Base-by-base conservation (phyloP, 495 filamentous ascomycete genomes). In the Penicillium lagena region DNA sequence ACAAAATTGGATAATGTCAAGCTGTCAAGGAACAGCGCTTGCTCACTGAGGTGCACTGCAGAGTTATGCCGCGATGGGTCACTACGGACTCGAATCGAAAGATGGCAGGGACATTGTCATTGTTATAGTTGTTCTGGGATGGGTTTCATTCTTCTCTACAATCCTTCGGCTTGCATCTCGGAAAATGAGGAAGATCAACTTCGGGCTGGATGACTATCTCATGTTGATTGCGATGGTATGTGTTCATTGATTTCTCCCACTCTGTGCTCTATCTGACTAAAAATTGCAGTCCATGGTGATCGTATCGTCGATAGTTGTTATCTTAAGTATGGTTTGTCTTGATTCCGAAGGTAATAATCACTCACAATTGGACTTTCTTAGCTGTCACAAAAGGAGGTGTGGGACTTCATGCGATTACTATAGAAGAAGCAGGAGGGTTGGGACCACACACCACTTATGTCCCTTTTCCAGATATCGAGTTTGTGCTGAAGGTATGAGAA, bases 381-480 rank as follows among this genome's bases (percentile, higher is more conserved):
- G 45, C 39, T 9, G 45, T 47, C 2, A 47, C 45, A 11, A 42
- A 35, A 11, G 45, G 45, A 29, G 45, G 45, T 11, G 46, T 48
- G 12, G 46, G 39, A 12, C 12, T 38, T n/a, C 46, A 42, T 10
- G 40, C 40, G 29, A 33, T 37, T 17, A 14, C 11, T 1, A 11
- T 9, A 2, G 35, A 17, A 17, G 4, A 17, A 2, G 35, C 1
- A 17, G 4, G 4, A 17, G 17, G 4, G 4, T 17, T 17, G 17
- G 17, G 17, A 4, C 17, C 17, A 17, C 17, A 17, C 17, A 17
- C 4, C 1, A 17, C 17, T 17, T 17, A 17, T 17, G 17, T 48
- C 35, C 9, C 28, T 7, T 38, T 12, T 8, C 1, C 39, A 27
- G 45, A 42, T 28, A 30, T 37, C 9, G 31, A 47, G 31, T 47